These are phyloP conservation scores for Trichosporon asahii DNA, from an alignment of 1,284 basidiomycete genomes.

Conservation along the genomic window DNA sequence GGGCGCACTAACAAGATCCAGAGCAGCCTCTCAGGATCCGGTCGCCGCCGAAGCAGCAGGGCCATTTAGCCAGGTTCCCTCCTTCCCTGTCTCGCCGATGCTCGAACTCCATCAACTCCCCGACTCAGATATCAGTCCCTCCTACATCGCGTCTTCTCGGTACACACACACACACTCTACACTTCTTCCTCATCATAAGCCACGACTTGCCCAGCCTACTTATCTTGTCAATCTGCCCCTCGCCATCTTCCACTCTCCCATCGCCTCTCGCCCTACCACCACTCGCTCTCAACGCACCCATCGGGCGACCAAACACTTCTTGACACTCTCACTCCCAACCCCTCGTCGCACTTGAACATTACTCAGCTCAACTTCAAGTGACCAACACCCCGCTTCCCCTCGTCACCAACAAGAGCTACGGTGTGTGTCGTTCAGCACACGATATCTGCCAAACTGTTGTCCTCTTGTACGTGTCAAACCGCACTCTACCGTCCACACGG, in stretches of 20 bases:
- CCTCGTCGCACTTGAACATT: not conserved
- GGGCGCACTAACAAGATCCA: not conserved
- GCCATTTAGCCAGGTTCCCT: not conserved
- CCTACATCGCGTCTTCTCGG: too few relatives aligned
- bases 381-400: not conserved
- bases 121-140: too few relatives aligned
- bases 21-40: not conserved
- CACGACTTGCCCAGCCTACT: not conserved
- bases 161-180: too few relatives aligned
- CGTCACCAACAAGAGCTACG: not conserved
- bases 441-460: constrained; percentile 4
- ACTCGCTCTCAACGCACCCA: not conserved
- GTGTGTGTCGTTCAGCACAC: not conserved
- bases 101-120: not conserved
- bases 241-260: not conserved
- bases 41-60: not conserved
- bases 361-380: not conserved
- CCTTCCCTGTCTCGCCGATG: not conserved
- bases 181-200: too few relatives aligned
- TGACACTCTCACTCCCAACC: not conserved
- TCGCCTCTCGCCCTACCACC: not conserved
- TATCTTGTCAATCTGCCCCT: not conserved
- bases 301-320: not conserved
- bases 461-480: constrained; percentile 6
- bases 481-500: not conserved